phyloP scores from a whole-genome alignment of 768 basidiomycete genomes.

The Podaxis mareebaensis region DNA sequence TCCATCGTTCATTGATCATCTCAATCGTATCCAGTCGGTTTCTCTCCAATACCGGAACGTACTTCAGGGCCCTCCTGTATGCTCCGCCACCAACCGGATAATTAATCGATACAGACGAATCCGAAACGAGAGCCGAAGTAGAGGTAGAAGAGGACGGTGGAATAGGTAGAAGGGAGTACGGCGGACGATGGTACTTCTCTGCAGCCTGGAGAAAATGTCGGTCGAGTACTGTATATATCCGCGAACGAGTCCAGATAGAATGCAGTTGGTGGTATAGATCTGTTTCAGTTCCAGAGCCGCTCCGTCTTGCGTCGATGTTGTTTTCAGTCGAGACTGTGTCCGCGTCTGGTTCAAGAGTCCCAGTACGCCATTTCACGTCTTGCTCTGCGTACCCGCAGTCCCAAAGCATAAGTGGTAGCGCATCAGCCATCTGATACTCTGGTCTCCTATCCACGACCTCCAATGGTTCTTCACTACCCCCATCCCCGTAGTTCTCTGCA shows the following conservation, averaged over 20 bases:
- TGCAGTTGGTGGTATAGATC: slow-evolving; percentile 55
- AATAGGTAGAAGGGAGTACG: slow-evolving; percentile 39
- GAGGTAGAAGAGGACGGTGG: slow-evolving; percentile 25
- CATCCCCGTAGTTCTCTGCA: slow-evolving; percentile 30
- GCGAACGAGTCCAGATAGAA: slow-evolving; percentile 56
- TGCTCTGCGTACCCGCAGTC: slow-evolving; percentile 73
- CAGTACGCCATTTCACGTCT: slow-evolving; percentile 72
- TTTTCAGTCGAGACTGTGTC: slow-evolving; percentile 25
- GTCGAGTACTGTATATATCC: slow-evolving; percentile 63
- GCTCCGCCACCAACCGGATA: slow-evolving; percentile 77
- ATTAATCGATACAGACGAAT: slow-evolving; percentile 21
- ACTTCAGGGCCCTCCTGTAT: slow-evolving; percentile 59
- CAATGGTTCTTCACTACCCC: background rate
- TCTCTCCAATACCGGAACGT: slow-evolving; percentile 66
- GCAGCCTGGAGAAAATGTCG: slow-evolving; percentile 65
- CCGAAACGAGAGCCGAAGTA: slow-evolving; percentile 24
- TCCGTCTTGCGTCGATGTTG: slow-evolving; percentile 22
- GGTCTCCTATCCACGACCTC: slow-evolving; percentile 73
- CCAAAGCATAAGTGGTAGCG: slow-evolving; percentile 89
- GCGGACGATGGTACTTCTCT: slow-evolving; percentile 46
- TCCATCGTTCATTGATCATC: slow-evolving; percentile 78
- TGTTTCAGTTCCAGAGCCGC: slow-evolving; percentile 8
- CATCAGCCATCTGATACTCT: slow-evolving; percentile 92
- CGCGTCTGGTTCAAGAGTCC: slow-evolving; percentile 38
- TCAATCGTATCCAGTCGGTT: slow-evolving; percentile 71